phyloP scores from a whole-genome alignment of 495 filamentous ascomycete species.

The Penicillium coffeae region DNA sequence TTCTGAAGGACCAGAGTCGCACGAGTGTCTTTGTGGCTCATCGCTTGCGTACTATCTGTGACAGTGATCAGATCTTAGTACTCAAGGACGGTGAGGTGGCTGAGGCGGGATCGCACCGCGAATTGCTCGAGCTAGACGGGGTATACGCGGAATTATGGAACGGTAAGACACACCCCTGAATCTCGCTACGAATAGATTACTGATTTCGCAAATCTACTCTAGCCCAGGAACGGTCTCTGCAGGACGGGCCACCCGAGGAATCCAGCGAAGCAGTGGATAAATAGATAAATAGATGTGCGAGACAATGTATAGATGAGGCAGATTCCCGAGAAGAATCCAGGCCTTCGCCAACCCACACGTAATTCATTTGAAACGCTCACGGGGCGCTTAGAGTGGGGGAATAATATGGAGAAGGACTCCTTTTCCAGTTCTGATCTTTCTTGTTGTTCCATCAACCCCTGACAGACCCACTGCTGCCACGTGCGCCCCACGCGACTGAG shows the following conservation, averaged over 20 bases:
- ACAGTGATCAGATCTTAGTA: conserved; percentile 92
- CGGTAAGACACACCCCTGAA: conserved; percentile 48
- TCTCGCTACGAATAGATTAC: background rate
- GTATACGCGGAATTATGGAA: conserved; percentile 91
- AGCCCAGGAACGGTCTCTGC: conserved; percentile 43
- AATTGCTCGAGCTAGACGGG: conserved; percentile 74
- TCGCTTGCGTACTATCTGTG: conserved; percentile 85
- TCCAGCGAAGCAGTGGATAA: background rate
- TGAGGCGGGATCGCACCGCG: conserved; percentile 79
- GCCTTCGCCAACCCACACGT: too few species aligned
- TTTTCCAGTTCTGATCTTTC: too few species aligned
- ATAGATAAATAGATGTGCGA: background rate
- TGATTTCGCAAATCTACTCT: background rate
- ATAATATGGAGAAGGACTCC: too few species aligned
- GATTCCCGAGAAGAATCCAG: too few species aligned
- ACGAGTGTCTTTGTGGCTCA: conserved; percentile 96
- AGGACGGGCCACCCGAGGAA: background rate
- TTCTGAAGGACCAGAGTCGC: conserved; percentile 79
- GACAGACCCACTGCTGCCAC: too few species aligned
- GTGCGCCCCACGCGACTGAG: too few species aligned
- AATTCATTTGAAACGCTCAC: too few species aligned
- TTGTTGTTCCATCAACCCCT: too few species aligned
- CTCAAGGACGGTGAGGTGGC: conserved; percentile 76
- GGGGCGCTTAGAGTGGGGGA: too few species aligned
- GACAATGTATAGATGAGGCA: too few species aligned